These are phyloP conservation scores for Orbilia oligospora DNA, from an alignment of 2,329 filamentous ascomycete genomes.

Conservation along the genomic window DNA sequence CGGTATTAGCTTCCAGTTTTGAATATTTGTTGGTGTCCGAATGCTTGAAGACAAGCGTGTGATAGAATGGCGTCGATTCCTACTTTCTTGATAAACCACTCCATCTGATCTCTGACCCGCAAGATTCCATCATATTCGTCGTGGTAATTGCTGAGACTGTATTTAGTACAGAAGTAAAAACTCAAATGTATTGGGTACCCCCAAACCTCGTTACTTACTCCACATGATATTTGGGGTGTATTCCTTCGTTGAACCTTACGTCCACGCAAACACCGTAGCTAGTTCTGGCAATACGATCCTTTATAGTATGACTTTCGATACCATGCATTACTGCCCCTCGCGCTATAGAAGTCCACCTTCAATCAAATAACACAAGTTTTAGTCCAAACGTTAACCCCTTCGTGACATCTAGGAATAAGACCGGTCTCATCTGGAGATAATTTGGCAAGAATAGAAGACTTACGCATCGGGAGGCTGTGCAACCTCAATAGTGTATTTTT, in stretches of 20 bases:
- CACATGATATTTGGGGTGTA: slow-evolving; percentile 1
- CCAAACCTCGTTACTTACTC: background rate
- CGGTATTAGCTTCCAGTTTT: background rate
- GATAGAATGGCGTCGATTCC: no score
- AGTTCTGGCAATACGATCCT: slow-evolving; percentile 11
- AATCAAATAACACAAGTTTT: background rate
- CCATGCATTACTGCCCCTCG: slow-evolving; percentile 37
- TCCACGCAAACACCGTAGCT: slow-evolving; percentile 33
- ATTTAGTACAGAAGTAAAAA: background rate
- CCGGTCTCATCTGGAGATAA: no score
- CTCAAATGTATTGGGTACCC: background rate
- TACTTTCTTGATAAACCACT: slow-evolving; percentile 34
- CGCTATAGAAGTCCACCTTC: slow-evolving; percentile 38
- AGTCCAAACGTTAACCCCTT: background rate
- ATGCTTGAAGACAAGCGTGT: background rate
- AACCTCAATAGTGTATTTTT: slow-evolving; percentile 5
- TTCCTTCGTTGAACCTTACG: background rate
- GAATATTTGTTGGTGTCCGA: background rate
- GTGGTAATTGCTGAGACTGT: background rate
- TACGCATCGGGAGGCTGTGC: slow-evolving; percentile 34
- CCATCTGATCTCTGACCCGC: slow-evolving; percentile 28
- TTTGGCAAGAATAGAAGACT: background rate
- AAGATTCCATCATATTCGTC: slow-evolving; percentile 32
- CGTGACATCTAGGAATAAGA: no score
- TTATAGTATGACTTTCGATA: slow-evolving; percentile 23